Evolutionary conservation across 345 rosid species (phyloP), one percentile per base, ranked within the genome.

Genomic region (Rhizophora mangle): DNA sequence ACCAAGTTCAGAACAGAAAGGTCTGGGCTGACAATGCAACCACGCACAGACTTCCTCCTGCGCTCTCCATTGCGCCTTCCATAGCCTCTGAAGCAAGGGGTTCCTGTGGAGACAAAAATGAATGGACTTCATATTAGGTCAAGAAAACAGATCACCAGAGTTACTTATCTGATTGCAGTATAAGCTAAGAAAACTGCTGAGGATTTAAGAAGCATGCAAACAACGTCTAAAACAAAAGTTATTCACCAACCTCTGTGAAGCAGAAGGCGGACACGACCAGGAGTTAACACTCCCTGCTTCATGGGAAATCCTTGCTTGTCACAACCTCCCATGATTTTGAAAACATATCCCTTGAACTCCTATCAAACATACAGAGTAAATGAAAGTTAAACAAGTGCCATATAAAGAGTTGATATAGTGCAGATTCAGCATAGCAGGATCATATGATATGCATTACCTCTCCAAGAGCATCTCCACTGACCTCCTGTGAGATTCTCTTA

Each of bases 251-350:
- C 90, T 82, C 86, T 64, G 55, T 85, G 84, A 65, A 89, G 90
- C 82, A 89, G 80, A 63, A 92, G 92, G 31, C 90, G 94, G 36
- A 88, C 93, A 76, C 93, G 96, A 6, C 93, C 94, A 26, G 92
- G 85, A 49, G 97, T 92, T 20, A 88, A 74, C 76, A 88, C 97
- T 76, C 96, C 97, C 75, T 92, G 97, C 80, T 92, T 89, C 96
- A 88, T 88, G 39, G 97, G 93, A 69, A 92, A 89, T 18, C 97
- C 96, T 67, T 92, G 97, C 79, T 89, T 92, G 90, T 89, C 93
- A 27, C 96, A 92, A 36, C 97, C 97, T 68, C 93, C 97, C 94
- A 71, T 92, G 80, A 85, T 92, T 81, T 92, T 89, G 75, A 89
- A 92, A 7, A 89, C 82, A 46, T 88, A 89, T 0, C 96, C 97